A percentile compares a stretch with the other conserved stretches of the same genome.
These are phyloP conservation scores for Trypanosoma platydactyli DNA, from an alignment of 208 protist genomes.

Conservation along the genomic window DNA sequence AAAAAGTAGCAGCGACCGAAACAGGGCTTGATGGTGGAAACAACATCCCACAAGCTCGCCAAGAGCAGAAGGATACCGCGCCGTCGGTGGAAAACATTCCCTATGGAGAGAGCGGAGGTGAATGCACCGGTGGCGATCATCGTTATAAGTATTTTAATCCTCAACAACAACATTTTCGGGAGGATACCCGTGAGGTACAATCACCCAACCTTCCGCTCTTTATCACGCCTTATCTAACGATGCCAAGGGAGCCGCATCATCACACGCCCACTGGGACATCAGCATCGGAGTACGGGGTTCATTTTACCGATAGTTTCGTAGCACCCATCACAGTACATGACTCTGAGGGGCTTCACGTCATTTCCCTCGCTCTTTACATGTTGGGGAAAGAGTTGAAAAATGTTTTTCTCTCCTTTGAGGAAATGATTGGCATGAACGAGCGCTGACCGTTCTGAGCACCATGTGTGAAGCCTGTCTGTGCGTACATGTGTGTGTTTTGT, in stretches of 20 bases:
- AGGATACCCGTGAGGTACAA: too few relatives aligned
- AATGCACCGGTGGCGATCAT: too few relatives aligned
- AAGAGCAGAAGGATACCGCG: too few relatives aligned
- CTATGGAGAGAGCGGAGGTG: too few relatives aligned
- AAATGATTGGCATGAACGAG: slow-evolving; percentile 52
- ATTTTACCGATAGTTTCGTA: slow-evolving; percentile 65
- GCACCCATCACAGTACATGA: slow-evolving; percentile 66
- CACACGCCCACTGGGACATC: not conserved
- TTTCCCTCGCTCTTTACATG: slow-evolving; percentile 65
- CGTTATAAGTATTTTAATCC: too few relatives aligned
- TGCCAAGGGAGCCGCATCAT: not conserved
- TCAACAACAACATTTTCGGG: too few relatives aligned
- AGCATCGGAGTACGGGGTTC: slow-evolving; percentile 23
- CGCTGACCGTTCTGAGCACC: slow-evolving; percentile 6
- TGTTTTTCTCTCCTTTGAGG: slow-evolving; percentile 61
- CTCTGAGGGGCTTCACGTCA: slow-evolving; percentile 66
- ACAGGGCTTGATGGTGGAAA: too few relatives aligned
- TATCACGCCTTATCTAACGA: not conserved
- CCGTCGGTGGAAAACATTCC: too few relatives aligned
- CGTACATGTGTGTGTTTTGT: slow-evolving; percentile 7
- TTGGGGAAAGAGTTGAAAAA: slow-evolving; percentile 63
- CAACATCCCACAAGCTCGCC: too few relatives aligned
- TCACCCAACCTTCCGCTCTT: not conserved
- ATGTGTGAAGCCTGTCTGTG: too few relatives aligned
- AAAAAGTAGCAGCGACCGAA: too few relatives aligned